Conservation (phyloP, 305 asterid genomes). For the Solanum hybrid region DNA sequence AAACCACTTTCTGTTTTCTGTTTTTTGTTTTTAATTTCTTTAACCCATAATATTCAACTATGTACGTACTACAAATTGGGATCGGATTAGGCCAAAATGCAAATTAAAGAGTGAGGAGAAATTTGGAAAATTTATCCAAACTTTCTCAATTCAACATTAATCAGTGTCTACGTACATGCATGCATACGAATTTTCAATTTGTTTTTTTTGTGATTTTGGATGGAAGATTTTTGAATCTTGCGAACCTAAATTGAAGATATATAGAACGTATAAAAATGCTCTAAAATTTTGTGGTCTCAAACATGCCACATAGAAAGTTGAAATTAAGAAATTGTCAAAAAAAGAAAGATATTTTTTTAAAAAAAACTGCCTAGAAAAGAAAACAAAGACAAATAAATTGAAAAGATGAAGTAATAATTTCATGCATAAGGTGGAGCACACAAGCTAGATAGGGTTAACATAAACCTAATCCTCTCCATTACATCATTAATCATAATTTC, state of each 20-base stretch:
- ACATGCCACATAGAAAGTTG: not conserved
- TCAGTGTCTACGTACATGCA: not conserved
- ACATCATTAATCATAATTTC: not conserved
- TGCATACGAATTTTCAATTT: not conserved
- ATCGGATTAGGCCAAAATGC: constrained; percentile 13
- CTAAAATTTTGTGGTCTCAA: not conserved
- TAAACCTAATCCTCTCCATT: not conserved
- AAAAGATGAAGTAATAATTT: not conserved
- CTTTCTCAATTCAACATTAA: not conserved
- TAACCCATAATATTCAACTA: not conserved
- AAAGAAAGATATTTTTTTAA: not conserved
- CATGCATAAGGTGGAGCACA: not conserved
- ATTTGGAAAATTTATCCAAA: not conserved
- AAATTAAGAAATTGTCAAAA: not conserved
- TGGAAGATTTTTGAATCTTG: not conserved
- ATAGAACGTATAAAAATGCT: not conserved
- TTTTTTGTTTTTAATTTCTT: not conserved
- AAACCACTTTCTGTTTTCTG: not conserved
- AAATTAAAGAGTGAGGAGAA: constrained; percentile 3
- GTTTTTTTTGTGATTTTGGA: not conserved
- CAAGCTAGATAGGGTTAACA: not conserved
- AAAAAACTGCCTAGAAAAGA: not conserved
- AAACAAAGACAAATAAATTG: not conserved
- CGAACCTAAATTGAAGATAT: not conserved
- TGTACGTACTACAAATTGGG: not conserved